These are phyloP conservation scores for Cytospora mali DNA, from an alignment of 2,329 filamentous ascomycete species.

Conservation along the genomic window DNA sequence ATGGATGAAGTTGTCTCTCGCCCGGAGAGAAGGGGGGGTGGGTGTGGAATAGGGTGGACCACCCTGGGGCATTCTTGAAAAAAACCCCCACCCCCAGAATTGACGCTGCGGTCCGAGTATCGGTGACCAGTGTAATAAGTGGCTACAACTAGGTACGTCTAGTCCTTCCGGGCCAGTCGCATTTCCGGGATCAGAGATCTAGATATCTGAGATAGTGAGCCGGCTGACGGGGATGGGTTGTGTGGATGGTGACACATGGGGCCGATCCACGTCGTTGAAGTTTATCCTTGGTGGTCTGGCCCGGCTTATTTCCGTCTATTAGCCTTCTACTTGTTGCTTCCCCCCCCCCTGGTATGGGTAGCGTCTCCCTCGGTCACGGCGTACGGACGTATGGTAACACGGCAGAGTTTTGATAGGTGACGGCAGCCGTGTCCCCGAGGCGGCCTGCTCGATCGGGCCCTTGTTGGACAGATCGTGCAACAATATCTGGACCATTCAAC, in stretches of 20 bases:
- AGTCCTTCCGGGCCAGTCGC: neutral
- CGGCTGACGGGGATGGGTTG: too few relatives aligned
- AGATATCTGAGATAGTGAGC: neutral
- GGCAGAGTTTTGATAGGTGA: slow-evolving; percentile 6
- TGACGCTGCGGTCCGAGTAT: slow-evolving; percentile 21
- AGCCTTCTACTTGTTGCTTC: neutral
- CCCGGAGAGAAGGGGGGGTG: too few relatives aligned
- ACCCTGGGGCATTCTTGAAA: too few relatives aligned
- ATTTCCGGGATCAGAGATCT: slow-evolving; percentile 3
- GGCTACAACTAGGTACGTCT: neutral
- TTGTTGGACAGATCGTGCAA: neutral
- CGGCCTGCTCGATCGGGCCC: slow-evolving; percentile 18
- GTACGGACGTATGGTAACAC: slow-evolving; percentile 1
- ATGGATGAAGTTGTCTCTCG: slow-evolving; percentile 4
- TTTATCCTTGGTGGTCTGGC: neutral
- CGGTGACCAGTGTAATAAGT: slow-evolving; percentile 10
- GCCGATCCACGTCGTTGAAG: neutral
- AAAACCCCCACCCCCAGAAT: neutral
- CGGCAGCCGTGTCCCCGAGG: slow-evolving; percentile 7
- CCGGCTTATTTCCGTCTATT: slow-evolving; percentile 13
- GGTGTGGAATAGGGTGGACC: slow-evolving; percentile 1
- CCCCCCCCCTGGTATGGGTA: neutral
- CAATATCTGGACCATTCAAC: neutral
- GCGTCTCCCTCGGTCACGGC: slow-evolving; percentile 2
- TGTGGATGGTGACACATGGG: neutral